Percentiles rank a stretch among this genome's conserved stretches.
Conservation (phyloP, 805 yeast genomes). For the Yamadazyma paraphyllophila region DNA sequence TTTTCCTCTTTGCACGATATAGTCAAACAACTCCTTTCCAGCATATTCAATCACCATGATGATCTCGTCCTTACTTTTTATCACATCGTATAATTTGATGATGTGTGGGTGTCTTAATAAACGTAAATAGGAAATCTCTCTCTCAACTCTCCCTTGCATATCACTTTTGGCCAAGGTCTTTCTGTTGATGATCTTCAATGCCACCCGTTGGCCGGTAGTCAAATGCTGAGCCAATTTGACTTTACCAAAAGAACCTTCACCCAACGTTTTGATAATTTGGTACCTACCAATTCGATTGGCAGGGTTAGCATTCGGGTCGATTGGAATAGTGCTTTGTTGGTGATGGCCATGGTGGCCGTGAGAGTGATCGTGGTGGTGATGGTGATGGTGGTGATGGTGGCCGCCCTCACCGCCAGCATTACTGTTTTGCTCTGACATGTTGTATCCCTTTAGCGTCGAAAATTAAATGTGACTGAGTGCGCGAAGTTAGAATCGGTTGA, state of each 20-base stretch:
- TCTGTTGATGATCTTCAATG: constrained; percentile 87
- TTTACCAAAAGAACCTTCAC: constrained; percentile 96
- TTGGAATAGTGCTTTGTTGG: constrained; percentile 8
- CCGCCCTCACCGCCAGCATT: not conserved
- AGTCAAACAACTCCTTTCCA: constrained; percentile 93
- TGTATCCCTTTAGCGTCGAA: constrained; percentile 4
- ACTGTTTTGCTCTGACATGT: constrained; percentile 6
- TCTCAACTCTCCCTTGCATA: constrained; percentile 95
- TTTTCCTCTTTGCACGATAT: constrained; percentile 89
- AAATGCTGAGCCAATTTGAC: constrained; percentile 89
- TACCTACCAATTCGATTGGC: constrained; percentile 77
- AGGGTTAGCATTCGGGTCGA: constrained; percentile 29
- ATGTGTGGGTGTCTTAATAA: constrained; percentile 93
- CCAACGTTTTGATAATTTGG: constrained; percentile 87
- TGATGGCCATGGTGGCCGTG: constrained; percentile 5
- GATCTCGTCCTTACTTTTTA: constrained; percentile 91
- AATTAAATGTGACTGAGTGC: not conserved
- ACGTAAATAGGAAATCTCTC: constrained; percentile 88
- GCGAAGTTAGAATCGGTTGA: constrained; percentile 4
- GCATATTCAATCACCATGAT: constrained; percentile 97
- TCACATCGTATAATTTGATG: constrained; percentile 91
- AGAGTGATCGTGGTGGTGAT: constrained; percentile 19
- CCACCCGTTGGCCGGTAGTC: constrained; percentile 89
- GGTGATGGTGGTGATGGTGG: constrained; percentile 5
- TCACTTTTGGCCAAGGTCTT: constrained; percentile 91